A percentile compares a stretch with the other conserved stretches of the same genome.
Evolutionary conservation across 768 basidiomycete genomes (phyloP).

Genomic region (Rhodocollybia butyracea): DNA sequence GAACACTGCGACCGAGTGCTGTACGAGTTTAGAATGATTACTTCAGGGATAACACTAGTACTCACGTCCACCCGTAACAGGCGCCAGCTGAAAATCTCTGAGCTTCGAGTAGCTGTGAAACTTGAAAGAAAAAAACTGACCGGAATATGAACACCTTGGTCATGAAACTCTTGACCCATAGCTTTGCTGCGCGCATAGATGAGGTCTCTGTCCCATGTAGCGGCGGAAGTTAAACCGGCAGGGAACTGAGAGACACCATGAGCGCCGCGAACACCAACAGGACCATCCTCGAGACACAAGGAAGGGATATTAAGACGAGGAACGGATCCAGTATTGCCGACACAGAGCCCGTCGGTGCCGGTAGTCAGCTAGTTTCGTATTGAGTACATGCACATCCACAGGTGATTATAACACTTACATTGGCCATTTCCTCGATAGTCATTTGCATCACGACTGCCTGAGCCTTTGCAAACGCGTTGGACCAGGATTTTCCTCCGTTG

Average conservation of each 20-base stretch:
- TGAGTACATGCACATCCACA: neutral
- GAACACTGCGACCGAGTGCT: neutral
- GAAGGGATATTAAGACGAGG: neutral
- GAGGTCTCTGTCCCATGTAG: constrained; percentile 32
- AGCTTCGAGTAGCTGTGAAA: neutral
- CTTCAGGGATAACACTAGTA: neutral
- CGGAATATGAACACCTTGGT: constrained; percentile 42
- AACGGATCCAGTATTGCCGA: neutral
- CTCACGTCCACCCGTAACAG: constrained; percentile 23
- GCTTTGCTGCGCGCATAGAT: constrained; percentile 40
- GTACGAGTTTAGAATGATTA: neutral
- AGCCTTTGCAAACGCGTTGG: neutral
- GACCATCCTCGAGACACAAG: neutral
- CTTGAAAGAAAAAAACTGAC: neutral
- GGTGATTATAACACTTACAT: neutral
- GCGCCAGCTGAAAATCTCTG: constrained; percentile 18
- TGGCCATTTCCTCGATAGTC: neutral
- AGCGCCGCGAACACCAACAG: neutral
- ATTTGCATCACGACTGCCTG: neutral
- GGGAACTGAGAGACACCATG: constrained; percentile 1
- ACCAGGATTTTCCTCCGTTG: neutral
- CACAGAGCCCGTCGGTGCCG: neutral
- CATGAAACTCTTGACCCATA: constrained; percentile 44
- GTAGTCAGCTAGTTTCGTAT: neutral
- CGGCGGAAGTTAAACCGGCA: neutral